A percentile compares a stretch with the other conserved stretches of the same genome.
Conservation (phyloP, 1,139 yeast species). For the Sugiyamaella castrensis region DNA sequence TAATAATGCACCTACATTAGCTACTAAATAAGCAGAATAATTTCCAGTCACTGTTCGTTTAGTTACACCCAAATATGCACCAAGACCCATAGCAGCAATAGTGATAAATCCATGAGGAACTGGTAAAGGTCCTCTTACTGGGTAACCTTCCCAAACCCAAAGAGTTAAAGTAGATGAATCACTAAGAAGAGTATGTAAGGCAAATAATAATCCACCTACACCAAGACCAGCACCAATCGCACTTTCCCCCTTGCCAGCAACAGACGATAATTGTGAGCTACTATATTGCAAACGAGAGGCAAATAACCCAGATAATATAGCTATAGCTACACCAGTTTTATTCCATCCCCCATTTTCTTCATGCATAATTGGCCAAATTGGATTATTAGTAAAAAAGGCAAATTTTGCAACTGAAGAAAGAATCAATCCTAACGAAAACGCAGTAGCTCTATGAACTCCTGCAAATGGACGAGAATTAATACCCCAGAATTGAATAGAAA, state of each 20-base stretch:
- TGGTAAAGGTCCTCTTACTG: conserved; percentile 81
- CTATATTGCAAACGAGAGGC: conserved; percentile 42
- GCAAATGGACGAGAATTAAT: conserved; percentile 46
- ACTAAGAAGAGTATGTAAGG: conserved; percentile 68
- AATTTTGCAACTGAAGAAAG: conserved; percentile 72
- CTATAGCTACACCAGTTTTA: conserved; percentile 63
- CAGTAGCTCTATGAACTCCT: conserved; percentile 52
- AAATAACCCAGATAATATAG: conserved; percentile 59
- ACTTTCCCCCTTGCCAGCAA: conserved; percentile 32
- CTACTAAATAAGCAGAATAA: conserved; percentile 36
- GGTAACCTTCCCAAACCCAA: conserved; percentile 96
- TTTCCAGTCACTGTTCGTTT: conserved; percentile 29
- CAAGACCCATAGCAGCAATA: conserved; percentile 56
- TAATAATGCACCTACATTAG: conserved; percentile 50
- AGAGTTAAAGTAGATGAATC: conserved; percentile 82
- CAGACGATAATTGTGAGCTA: conserved; percentile 26
- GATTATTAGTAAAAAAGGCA: conserved; percentile 80
- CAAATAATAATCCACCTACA: conserved; percentile 72
- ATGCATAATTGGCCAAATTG: conserved; percentile 95
- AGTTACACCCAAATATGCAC: conserved; percentile 48
- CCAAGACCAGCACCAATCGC: conserved; percentile 59
- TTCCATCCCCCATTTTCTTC: conserved; percentile 84
- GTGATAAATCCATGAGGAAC: conserved; percentile 82
- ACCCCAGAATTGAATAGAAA: conserved; percentile 57
- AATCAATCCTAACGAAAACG: conserved; percentile 71